phyloP scores from a whole-genome alignment of 2,329 filamentous ascomycete genomes.

The Fusarium sp. region DNA sequence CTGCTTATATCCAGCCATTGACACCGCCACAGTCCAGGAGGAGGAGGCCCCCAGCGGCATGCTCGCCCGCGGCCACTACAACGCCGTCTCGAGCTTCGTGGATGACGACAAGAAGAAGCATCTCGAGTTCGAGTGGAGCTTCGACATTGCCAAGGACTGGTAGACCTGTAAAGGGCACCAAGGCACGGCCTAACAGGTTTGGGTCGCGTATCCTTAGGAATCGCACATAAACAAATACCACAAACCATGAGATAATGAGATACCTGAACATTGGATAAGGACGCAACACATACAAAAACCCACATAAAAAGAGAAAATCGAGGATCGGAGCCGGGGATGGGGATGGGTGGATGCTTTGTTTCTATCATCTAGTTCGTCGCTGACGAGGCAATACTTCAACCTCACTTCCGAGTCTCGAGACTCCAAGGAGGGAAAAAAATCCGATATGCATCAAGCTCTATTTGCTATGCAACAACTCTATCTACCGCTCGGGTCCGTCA shows the following conservation, averaged over 20 bases:
- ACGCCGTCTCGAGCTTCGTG: slow-evolving; percentile 88
- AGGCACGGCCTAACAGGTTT: slow-evolving; percentile 17
- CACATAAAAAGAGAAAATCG: slow-evolving; percentile 26
- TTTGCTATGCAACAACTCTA: slow-evolving; percentile 41
- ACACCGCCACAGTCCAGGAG: slow-evolving; percentile 74
- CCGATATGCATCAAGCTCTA: slow-evolving; percentile 41
- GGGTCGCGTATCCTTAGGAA: slow-evolving; percentile 3
- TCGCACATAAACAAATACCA: slow-evolving; percentile 31
- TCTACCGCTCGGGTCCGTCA: slow-evolving; percentile 24
- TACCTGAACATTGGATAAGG: slow-evolving; percentile 42
- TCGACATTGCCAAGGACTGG: slow-evolving; percentile 98
- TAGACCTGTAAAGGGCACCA: slow-evolving; percentile 52
- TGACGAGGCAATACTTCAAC: slow-evolving; percentile 23
- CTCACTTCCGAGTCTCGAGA: slow-evolving; percentile 27
- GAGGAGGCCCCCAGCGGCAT: slow-evolving; percentile 95
- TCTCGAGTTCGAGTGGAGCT: slow-evolving; percentile 94
- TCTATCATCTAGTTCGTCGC: slow-evolving; percentile 33
- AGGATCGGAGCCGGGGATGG: slow-evolving; percentile 25
- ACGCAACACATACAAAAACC: slow-evolving; percentile 27
- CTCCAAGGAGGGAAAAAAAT: slow-evolving; percentile 28
- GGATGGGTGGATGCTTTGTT: slow-evolving; percentile 35
- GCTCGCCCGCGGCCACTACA: slow-evolving; percentile 90
- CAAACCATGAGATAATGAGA: slow-evolving; percentile 46
- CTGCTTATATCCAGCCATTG: not conserved
- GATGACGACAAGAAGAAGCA: slow-evolving; percentile 95